Evolutionary conservation across 2,329 filamentous ascomycete genomes (phyloP).

Genomic region (Trichoderma polysporum): DNA sequence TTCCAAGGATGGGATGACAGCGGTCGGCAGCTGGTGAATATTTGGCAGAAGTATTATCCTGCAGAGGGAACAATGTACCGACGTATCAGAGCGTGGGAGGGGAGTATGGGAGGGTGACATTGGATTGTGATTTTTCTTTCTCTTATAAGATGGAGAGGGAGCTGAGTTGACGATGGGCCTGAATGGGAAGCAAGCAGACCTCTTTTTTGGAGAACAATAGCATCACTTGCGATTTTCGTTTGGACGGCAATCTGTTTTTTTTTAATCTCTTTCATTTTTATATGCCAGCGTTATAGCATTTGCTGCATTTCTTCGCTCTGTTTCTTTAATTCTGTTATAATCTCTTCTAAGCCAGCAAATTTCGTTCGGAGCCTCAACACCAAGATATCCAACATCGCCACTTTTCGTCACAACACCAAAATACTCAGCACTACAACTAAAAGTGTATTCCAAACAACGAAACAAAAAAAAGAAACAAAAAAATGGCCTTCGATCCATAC

Average conservation of each 20-base stretch:
- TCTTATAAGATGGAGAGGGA: not conserved
- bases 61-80: not conserved
- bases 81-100: too few relatives aligned
- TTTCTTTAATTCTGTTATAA: not conserved
- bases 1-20: not conserved
- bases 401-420: not conserved
- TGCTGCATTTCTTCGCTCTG: not conserved
- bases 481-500: conserved; percentile 38
- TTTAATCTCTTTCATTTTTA: not conserved
- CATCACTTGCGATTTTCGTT: not conserved
- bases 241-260: not conserved
- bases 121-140: not conserved
- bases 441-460: not conserved
- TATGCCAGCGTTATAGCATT: not conserved
- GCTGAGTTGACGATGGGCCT: not conserved
- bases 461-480: too few relatives aligned
- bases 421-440: not conserved
- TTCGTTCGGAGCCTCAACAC: not conserved
- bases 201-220: conserved; percentile 7
- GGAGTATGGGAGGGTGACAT: not conserved
- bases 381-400: not conserved
- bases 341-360: not conserved
- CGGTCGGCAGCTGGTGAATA: too few relatives aligned
- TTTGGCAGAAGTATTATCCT: not conserved
- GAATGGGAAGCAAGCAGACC: not conserved